Base-by-base conservation (phyloP, 2,329 filamentous ascomycete species). In the Monascus ruber region DNA sequence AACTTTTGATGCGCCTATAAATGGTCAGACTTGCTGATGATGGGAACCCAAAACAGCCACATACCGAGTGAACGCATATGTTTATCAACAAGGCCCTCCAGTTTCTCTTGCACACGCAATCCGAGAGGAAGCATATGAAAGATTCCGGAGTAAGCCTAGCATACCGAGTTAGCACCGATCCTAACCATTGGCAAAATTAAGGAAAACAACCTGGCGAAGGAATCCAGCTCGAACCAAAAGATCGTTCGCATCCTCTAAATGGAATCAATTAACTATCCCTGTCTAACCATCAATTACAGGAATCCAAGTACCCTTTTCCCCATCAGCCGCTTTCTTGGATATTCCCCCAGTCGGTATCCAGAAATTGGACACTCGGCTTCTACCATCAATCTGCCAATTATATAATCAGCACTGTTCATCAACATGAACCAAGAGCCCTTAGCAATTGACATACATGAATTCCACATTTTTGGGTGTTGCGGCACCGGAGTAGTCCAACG, bases 61-160 rank as follows among this genome's bases (percentile, higher is more conserved):
- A 44, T 61, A 83, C 83, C 81, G 49, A 91, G 64, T 28, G 72
- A 74, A 38, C 70, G 69, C 91, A 98, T 98, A 57, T 95, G 79
- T 55, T 83, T 85, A 56, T 95, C 88, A 49, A 98, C 82, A 7
- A 96, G 66, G 7, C 66, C 66, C 55, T 95, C 87, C 26, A 96
- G 69, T 60, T 96, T 98, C 37, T 86, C 76, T 53, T 94, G 87
- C 0, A 96, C 85, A 26, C 86, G 76, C 26, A 86, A 71, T 0
- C 91, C 91, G 0, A 98, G 66, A 0, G 91, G 91, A 1, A 98
- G 72, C 55, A 94, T 73, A 54, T 98, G 91, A 52, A 95, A 98
- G 29, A 96, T 78, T 26, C 91, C 91, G 5, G 88, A 78, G 56
- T 94, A 83, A 17, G 86, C 81, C 78, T 87, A 49, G 1, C 28